Base-by-base conservation (phyloP, 768 basidiomycete genomes). In the Erythrobasidium yunnanense region DNA sequence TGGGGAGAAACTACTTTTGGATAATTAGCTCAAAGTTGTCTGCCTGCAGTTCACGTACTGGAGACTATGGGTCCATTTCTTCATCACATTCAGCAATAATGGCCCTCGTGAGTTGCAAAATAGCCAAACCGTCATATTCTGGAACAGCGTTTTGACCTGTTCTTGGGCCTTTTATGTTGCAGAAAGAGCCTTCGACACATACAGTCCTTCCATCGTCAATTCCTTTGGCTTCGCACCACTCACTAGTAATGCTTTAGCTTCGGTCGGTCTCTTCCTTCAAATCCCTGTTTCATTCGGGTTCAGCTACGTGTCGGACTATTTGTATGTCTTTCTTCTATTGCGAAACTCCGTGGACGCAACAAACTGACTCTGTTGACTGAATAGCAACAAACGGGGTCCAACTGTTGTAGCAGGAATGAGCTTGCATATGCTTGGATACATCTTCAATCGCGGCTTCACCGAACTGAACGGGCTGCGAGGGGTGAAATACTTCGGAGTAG, bases 241-340 rank as follows among this genome's bases (percentile, higher is more conserved):
- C 38, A 72, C 68, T 22, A 68, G 71, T 30, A 75, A 75, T 53
- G 74, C 74, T 1, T 68, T 75, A 1, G 70, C 73, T 0, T 73
- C 73, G 13, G 74, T 75, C 20, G 51, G 68, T 1, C 70, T 72
- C 3, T 75, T 71, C 71, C 65, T 73, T 34, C 42, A 63, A 2
- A 67, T 73, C n/a, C 50, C 73, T 58, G 55, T 58, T 11, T 66
- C 69, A 13, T 55, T 73, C 17, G 38, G 35, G 18, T 66, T 71
- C 22, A 71, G 72, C n/a, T 68, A 68, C 67, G 29, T 71, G 15
- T 66, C 55, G 34, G 74, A 73, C 51, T 56, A 63, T n/a, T 70
- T 69, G 54, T 55, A 20, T 34, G 53, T 27, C 18, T n/a, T 6
- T 27, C 35, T 55, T 27, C 53, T 30, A 33, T 15, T 33, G 6